Percentiles rank a stretch among this genome's conserved stretches.
Conservation (phyloP, 768 basidiomycete genomes). For the Strobilomyces confusus region DNA sequence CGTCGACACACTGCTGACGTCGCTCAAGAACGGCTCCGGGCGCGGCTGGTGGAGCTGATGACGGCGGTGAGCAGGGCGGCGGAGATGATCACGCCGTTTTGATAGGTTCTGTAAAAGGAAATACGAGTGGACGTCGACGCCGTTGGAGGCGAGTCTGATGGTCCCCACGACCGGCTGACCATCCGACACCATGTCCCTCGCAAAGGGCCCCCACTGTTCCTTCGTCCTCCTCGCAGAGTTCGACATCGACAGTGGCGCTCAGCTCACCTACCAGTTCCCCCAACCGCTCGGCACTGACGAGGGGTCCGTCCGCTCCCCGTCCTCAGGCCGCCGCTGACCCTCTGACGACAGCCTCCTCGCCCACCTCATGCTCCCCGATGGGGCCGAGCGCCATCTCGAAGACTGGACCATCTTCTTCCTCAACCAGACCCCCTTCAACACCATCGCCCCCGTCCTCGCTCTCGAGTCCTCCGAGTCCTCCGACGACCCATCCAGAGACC, state of each 20-base stretch:
- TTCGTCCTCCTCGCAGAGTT: constrained; percentile 98
- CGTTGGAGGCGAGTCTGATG: constrained; percentile 9
- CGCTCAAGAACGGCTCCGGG: constrained; percentile 20
- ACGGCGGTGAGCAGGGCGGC: constrained; percentile 24
- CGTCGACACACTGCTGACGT: constrained; percentile 13
- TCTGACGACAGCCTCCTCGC: constrained; percentile 69
- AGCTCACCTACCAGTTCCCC: constrained; percentile 94
- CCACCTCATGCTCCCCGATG: constrained; percentile 98
- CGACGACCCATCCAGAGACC: constrained; percentile 27
- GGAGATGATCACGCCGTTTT: constrained; percentile 20
- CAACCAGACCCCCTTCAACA: constrained; percentile 89
- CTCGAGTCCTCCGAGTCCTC: constrained; percentile 48
- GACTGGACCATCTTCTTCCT: constrained; percentile 99
- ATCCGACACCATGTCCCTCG: constrained; percentile 40
- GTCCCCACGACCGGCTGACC: constrained; percentile 2
- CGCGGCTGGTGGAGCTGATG: constrained; percentile 25
- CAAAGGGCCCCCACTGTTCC: constrained; percentile 74
- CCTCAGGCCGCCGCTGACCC: background rate
- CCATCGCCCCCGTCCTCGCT: constrained; percentile 77
- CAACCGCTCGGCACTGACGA: constrained; percentile 93
- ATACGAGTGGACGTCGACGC: constrained; percentile 14
- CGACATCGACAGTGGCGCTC: constrained; percentile 92
- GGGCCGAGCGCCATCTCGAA: constrained; percentile 89
- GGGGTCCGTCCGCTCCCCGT: constrained; percentile 52
- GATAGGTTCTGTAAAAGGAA: constrained; percentile 28